Base-by-base conservation (phyloP, 2,329 filamentous ascomycete genomes). In the Botrytis elliptica region DNA sequence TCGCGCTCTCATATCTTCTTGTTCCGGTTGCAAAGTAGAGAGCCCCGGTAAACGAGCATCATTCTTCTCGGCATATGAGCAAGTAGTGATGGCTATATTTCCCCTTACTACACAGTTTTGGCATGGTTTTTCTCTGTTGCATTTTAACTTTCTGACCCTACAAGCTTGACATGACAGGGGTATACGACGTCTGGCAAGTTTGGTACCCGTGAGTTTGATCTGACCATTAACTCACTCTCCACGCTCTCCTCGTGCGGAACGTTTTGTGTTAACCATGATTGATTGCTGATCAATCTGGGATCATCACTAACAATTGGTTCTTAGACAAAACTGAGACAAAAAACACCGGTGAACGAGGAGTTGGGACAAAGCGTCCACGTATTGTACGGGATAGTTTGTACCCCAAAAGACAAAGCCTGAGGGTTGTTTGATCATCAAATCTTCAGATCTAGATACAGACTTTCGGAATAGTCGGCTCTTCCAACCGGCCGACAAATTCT, bases 91-190 rank as follows among this genome's bases (percentile, higher is more conserved):
- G 9, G 72, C 72, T 18, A 81, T 78, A 5, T 84, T 84, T 66
- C 83, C 85, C 77, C 87, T 87, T 74, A 86, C 86, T 57, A 84
- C 77, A 76, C 87, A 89, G 78, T 88, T 86, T 25, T 83, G 79
- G 79, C 87, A 89, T 71, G 87, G 87, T 69, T 84, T 81, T 81
- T 80, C 44, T 62, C 87, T 85, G 78, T 89, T 86, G 79, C 87
- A 89, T 76, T 88, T 89, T 57, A 78, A 71, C 52, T 78, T 78
- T 73, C 76, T 68, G 3, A 73, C 57, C 49, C 75, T 70, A 68
- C 76, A 77, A 38, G 76, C 74, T 42, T 74, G 67, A 67, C 75
- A 77, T 18, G 75, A 77, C 29, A 78, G 72, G 10, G 76, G 75
- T 42, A 78, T 55, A 22, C 77, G 74, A 55, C 46, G 36, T 55